A percentile compares a stretch with the other conserved stretches of the same genome.
Conservation (phyloP, 1,284 basidiomycete genomes). For the Meira miltonrushii region DNA sequence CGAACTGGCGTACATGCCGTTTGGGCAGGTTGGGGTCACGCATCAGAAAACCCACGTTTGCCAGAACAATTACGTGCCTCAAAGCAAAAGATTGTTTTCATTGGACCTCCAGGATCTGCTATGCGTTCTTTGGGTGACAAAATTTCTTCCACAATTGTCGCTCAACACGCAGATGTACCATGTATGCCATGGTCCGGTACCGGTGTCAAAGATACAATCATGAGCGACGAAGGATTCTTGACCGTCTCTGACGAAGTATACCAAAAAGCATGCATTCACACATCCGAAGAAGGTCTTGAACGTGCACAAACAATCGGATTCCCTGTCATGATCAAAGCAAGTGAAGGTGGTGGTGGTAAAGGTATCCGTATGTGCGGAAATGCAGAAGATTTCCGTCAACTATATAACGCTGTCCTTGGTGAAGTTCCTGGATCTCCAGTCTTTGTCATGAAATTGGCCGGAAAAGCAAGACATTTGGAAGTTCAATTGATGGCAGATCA, state of each 20-base stretch:
- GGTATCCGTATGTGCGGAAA: constrained; percentile 55
- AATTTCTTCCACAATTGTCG: constrained; percentile 98
- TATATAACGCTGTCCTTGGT: constrained; percentile 82
- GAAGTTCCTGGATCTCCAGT: constrained; percentile 97
- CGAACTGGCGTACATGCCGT: constrained; percentile 96
- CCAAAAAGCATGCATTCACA: constrained; percentile 79
- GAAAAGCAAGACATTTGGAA: constrained; percentile 92
- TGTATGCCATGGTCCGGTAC: constrained; percentile 99
- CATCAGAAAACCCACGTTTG: constrained; percentile 97
- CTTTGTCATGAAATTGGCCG: constrained; percentile 99
- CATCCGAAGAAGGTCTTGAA: constrained; percentile 78
- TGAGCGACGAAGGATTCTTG: constrained; percentile 84
- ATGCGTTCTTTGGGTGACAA: constrained; percentile 99
- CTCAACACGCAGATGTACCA: constrained; percentile 93
- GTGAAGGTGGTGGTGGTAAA: constrained; percentile 97
- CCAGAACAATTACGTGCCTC: constrained; percentile 87
- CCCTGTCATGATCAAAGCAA: constrained; percentile 99
- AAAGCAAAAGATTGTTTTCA: constrained; percentile 96
- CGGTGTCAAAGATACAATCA: constrained; percentile 80
- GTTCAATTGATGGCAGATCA: constrained; percentile 98
- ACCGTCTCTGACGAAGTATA: constrained; percentile 90
- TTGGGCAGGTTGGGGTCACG: constrained; percentile 99
- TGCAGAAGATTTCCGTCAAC: constrained; percentile 84
- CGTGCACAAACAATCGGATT: constrained; percentile 85
- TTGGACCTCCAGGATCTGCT: constrained; percentile 95